These are phyloP conservation scores for Trichomonas tenax DNA, from an alignment of 208 protist species.

Conservation along the genomic window DNA sequence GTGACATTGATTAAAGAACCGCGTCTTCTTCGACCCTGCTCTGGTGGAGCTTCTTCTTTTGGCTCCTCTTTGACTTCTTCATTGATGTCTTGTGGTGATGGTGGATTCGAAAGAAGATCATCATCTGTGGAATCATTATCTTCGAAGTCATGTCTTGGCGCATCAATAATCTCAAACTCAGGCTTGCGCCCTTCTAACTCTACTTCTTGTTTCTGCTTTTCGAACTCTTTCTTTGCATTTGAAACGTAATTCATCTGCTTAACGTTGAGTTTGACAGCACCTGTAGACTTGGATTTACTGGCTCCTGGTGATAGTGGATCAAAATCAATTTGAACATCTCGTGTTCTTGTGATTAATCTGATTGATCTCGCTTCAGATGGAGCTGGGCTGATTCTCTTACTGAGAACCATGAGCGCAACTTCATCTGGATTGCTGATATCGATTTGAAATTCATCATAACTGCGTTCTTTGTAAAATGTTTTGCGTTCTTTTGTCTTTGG, in stretches of 20 bases:
- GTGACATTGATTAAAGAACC: background rate
- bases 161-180: background rate
- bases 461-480: background rate
- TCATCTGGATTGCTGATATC: background rate
- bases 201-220: background rate
- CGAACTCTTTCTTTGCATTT: background rate
- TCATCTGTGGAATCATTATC: background rate
- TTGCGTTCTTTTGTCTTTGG: background rate
- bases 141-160: background rate
- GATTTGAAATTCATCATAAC: background rate
- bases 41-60: background rate
- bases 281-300: background rate
- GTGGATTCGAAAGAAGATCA: too few species aligned
- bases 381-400: background rate
- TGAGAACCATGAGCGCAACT: background rate
- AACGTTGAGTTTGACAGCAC: background rate
- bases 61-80: background rate
- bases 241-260: background rate
- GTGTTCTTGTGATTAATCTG: background rate
- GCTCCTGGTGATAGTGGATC: background rate
- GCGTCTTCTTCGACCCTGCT: background rate
- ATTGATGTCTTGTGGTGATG: background rate
- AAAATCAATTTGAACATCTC: background rate
- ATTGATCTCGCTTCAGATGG: background rate
- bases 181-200: background rate